Percentiles rank a stretch among this genome's conserved stretches.
Evolutionary conservation across 2,329 filamentous ascomycete genomes (phyloP).

Genomic region (Colletotrichum zoysiae): DNA sequence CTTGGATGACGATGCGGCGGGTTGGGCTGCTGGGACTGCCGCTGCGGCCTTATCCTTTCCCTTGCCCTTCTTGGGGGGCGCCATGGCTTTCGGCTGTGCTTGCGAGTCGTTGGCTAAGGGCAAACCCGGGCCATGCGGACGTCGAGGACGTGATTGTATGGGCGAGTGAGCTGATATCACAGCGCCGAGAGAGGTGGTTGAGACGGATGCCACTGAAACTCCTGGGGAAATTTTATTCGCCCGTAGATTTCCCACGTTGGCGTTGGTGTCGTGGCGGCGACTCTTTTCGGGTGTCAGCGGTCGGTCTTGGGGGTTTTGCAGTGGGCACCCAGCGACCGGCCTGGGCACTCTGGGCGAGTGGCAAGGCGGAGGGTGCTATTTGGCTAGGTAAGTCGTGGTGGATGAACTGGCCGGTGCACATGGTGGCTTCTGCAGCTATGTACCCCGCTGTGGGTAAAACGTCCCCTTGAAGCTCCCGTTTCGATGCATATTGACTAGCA

Average conservation of each 20-base stretch:
- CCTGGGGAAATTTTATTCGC: constrained; percentile 30
- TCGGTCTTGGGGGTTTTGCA: constrained; percentile 25
- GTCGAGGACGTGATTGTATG: not conserved
- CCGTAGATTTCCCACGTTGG: constrained; percentile 8
- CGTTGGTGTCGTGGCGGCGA: not conserved
- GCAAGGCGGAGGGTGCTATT: not conserved
- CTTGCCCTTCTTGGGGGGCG: constrained; percentile 39
- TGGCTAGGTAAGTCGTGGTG: not conserved
- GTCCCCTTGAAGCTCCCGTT: not conserved
- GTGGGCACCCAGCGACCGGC: constrained; percentile 18
- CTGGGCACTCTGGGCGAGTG: constrained; percentile 20
- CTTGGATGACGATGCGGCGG: constrained; percentile 52
- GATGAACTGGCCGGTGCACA: constrained; percentile 9
- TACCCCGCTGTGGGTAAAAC: constrained; percentile 18
- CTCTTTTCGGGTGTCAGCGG: constrained; percentile 11
- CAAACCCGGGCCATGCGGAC: constrained; percentile 4
- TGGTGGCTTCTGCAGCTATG: constrained; percentile 2
- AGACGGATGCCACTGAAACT: constrained; percentile 19
- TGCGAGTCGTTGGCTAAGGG: constrained; percentile 5
- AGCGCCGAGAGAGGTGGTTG: constrained; percentile 14
- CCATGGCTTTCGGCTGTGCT: constrained; percentile 29
- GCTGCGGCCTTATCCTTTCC: constrained; percentile 61
- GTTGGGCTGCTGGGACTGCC: constrained; percentile 50
- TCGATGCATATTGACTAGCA: too few species aligned
- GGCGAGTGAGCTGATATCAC: not conserved